Conservation (phyloP, 331 rosid species). For the Arachis monticola region DNA sequence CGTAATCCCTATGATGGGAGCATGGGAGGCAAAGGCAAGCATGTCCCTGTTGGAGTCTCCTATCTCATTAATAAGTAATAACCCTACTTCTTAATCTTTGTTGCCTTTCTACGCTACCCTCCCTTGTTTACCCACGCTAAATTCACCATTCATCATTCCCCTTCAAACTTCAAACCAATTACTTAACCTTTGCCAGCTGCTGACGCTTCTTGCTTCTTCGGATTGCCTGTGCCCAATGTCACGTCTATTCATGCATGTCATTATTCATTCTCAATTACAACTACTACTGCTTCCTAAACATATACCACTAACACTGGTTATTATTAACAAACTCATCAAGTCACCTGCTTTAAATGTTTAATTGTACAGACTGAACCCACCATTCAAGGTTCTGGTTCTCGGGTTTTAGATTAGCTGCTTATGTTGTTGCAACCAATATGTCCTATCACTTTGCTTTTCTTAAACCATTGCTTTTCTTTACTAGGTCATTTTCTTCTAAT, state of each 20-base stretch:
- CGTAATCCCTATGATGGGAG: slow-evolving; percentile 10
- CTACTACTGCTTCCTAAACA: background rate
- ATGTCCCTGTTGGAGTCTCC: slow-evolving; percentile 29
- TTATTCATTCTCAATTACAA: background rate
- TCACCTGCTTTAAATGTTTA: background rate
- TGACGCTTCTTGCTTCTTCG: no score
- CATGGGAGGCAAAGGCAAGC: slow-evolving; percentile 48
- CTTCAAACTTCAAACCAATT: no score
- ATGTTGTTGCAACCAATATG: background rate
- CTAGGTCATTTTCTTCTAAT: background rate
- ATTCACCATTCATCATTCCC: background rate
- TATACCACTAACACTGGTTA: background rate
- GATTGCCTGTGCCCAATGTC: no score
- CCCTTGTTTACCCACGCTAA: background rate
- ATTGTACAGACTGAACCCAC: background rate
- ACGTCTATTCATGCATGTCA: background rate
- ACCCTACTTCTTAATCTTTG: slow-evolving; percentile 39
- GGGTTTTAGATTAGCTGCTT: slow-evolving; percentile 1
- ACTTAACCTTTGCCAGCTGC: background rate
- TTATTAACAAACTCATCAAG: background rate
- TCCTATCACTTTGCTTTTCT: background rate
- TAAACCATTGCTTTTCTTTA: background rate
- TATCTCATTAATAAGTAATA: background rate
- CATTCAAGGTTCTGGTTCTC: background rate
- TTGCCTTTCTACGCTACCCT: slow-evolving; percentile 52